Conservation (phyloP, 2,329 filamentous ascomycete genomes). For the Onygenales sp. region DNA sequence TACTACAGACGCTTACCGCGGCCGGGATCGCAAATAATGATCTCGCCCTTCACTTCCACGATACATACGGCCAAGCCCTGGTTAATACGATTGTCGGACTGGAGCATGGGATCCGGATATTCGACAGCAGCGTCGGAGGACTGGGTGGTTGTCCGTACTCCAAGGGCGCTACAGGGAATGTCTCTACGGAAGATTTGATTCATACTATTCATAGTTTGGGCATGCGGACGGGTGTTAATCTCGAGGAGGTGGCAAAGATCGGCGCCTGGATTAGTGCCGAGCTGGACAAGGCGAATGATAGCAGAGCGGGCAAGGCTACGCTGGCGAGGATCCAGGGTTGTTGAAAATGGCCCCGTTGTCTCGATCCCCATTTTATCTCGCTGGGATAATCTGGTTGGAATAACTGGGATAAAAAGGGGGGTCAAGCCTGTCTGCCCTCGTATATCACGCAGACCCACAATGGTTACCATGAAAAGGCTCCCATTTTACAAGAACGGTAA, state of each 20-base stretch:
- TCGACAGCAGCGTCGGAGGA: slow-evolving; percentile 55
- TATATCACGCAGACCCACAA: too few relatives aligned
- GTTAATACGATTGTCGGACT: slow-evolving; percentile 54
- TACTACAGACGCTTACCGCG: slow-evolving; percentile 49
- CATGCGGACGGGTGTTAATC: slow-evolving; percentile 48
- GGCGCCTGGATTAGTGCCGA: slow-evolving; percentile 48
- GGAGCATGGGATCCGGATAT: slow-evolving; percentile 54
- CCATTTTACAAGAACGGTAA: too few relatives aligned
- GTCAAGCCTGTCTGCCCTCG: too few relatives aligned
- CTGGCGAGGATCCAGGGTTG: slow-evolving; percentile 26
- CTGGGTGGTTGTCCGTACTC: slow-evolving; percentile 57
- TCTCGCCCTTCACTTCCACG: slow-evolving; percentile 56
- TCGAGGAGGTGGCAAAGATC: slow-evolving; percentile 46
- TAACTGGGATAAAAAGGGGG: too few relatives aligned
- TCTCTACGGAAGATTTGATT: slow-evolving; percentile 54
- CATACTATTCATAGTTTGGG: slow-evolving; percentile 53
- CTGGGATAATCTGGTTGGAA: too few relatives aligned
- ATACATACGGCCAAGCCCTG: slow-evolving; percentile 56
- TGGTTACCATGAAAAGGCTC: too few relatives aligned
- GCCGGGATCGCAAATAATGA: slow-evolving; percentile 52
- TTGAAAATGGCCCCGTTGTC: too few relatives aligned
- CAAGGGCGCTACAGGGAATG: slow-evolving; percentile 57
- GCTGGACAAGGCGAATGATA: slow-evolving; percentile 43
- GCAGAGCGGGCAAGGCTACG: slow-evolving; percentile 45
- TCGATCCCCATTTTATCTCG: too few relatives aligned